Base-by-base conservation (phyloP, 371 early-diverging fungal species). In the Chytridiales sp. region DNA sequence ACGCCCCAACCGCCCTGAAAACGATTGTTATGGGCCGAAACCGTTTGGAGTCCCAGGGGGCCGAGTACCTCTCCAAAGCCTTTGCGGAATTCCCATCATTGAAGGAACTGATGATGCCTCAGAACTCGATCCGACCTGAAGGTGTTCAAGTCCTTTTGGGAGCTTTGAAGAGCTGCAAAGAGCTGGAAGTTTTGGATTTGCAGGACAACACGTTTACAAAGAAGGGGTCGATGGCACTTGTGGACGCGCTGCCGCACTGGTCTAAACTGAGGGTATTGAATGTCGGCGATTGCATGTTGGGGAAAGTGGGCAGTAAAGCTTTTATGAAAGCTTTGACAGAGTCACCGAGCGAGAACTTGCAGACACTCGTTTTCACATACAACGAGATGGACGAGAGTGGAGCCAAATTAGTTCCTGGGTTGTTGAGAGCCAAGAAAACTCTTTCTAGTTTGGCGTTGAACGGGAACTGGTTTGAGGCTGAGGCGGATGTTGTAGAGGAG, bases 81-180 rank as follows among this genome's bases (percentile, higher is more conserved):
- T 89, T 95, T 69, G 84, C 84, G 17, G 84, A 87, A 5, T 90
- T 92, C 56, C 58, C 59, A 0, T 85, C 82, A 26, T 67, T 98
- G 35, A 77, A 75, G 34, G 87, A 88, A 43, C 81, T 98, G n/a
- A 85, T 90, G 55, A 87, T 98, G 86, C 95, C 95, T 30, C 97
- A 98, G 72, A 95, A 98, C 71, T 93, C 94, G 55, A 98, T 98
- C 59, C 90, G 97, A 26, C 89, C 94, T 11, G 95, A 93, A 38
- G 97, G 98, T 59, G 87, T 96, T 50, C 71, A 67, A 21, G 78
- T 78, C 56, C 70, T 98, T 38, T 73, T 90, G 24, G 67, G 68
- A n/a, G 89, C 90, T 9, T 71, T 96, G 11, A 29, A 29, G 17
- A 51, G 70, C n/a, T 91, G 92, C 76, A 74, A 76, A 27, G 64